These are phyloP conservation scores for Thraustotheca clavata DNA, from an alignment of 352 stramenopile species.

Conservation along the genomic window DNA sequence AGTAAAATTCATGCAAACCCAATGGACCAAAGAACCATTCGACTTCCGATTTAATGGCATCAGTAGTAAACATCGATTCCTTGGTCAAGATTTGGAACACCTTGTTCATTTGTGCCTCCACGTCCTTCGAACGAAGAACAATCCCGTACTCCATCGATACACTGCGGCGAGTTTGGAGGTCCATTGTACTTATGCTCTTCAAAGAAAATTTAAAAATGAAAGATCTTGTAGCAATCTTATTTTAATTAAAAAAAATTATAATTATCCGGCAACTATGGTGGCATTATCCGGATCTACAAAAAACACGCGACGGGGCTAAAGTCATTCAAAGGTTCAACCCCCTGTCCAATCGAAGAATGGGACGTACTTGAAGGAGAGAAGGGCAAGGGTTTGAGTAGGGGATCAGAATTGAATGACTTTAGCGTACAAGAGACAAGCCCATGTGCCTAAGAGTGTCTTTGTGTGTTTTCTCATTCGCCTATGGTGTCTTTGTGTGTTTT, in stretches of 20 bases:
- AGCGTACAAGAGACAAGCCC: slow-evolving; percentile 8
- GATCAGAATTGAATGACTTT: too few relatives aligned
- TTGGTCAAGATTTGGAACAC: slow-evolving; percentile 46
- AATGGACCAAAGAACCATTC: slow-evolving; percentile 78
- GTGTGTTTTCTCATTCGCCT: not conserved
- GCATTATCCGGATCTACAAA: too few relatives aligned
- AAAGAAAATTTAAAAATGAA: slow-evolving; percentile 18
- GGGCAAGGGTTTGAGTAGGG: too few relatives aligned
- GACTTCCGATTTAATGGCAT: slow-evolving; percentile 52
- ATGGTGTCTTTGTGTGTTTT: too few relatives aligned
- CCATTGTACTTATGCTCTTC: slow-evolving; percentile 3
- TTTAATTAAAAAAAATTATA: slow-evolving; percentile 9
- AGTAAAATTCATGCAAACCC: slow-evolving; percentile 80
- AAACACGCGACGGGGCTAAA: too few relatives aligned
- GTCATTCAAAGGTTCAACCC: too few relatives aligned
- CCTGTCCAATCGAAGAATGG: too few relatives aligned
- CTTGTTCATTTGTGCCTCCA: slow-evolving; percentile 40
- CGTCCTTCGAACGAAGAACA: slow-evolving; percentile 9
- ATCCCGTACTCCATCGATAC: slow-evolving; percentile 19
- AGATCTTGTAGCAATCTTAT: slow-evolving; percentile 1
- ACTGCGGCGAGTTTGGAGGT: slow-evolving; percentile 21
- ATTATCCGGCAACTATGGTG: too few relatives aligned
- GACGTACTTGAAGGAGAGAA: too few relatives aligned
- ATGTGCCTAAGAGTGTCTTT: not conserved
- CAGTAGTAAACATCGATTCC: slow-evolving; percentile 46